These are phyloP conservation scores for Prunus mongolica DNA, from an alignment of 306 rosid genomes.

Conservation along the genomic window DNA sequence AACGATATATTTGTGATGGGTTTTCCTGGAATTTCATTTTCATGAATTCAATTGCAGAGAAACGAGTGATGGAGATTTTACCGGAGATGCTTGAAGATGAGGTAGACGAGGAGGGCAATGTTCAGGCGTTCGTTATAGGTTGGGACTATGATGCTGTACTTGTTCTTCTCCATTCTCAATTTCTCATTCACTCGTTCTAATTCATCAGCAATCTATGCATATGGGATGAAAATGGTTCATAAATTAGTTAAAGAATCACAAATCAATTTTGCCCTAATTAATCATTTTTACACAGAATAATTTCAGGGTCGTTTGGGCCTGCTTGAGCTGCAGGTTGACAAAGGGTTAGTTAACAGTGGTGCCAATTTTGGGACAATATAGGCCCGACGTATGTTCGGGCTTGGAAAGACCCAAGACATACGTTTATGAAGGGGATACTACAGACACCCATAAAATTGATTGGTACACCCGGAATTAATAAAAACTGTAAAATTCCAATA, in stretches of 20 bases:
- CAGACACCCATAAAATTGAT: no score
- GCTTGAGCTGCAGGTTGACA: background rate
- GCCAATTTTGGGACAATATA: background rate
- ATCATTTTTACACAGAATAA: no score
- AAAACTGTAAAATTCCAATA: no score
- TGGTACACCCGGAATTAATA: no score
- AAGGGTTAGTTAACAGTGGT: background rate
- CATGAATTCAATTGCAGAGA: background rate
- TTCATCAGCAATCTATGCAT: background rate
- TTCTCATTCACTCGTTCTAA: background rate
- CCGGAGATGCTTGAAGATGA: constrained; percentile 84
- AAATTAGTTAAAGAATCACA: background rate
- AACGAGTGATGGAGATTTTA: constrained; percentile 20
- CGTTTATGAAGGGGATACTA: no score
- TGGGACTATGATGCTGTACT: constrained; percentile 83
- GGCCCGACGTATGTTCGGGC: background rate
- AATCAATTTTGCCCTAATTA: background rate
- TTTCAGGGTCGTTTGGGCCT: background rate
- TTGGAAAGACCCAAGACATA: background rate
- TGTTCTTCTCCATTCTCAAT: constrained; percentile 38
- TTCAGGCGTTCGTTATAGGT: constrained; percentile 93
- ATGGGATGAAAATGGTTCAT: background rate
- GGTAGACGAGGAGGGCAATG: constrained; percentile 82
- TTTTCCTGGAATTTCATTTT: background rate
- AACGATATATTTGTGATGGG: background rate